phyloP scores from a whole-genome alignment of 2,329 filamentous ascomycete genomes.

The Cladosporium sphaerospermum region DNA sequence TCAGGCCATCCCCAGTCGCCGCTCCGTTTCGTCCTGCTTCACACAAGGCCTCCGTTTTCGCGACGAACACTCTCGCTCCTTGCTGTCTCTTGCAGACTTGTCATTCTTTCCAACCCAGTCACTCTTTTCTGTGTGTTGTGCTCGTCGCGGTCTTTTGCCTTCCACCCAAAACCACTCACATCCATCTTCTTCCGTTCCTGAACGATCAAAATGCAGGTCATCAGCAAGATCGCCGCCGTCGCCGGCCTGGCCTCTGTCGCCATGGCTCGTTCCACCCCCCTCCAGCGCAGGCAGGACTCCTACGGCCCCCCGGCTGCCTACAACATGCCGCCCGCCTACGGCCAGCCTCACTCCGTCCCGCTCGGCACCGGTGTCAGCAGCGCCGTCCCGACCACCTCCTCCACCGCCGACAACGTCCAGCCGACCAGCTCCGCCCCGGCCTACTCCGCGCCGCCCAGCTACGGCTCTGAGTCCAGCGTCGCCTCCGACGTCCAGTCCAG shows the following conservation, averaged over 20 bases:
- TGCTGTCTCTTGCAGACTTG: constrained; percentile 25
- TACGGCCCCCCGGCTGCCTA: constrained; percentile 16
- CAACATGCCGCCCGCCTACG: constrained; percentile 13
- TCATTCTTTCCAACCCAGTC: constrained; percentile 28
- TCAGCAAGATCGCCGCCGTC: constrained; percentile 26
- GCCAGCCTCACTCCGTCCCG: constrained; percentile 9
- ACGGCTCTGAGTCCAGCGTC: constrained; percentile 6
- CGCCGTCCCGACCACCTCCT: constrained; percentile 10
- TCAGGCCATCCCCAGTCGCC: constrained; percentile 9
- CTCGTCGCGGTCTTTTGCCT: constrained; percentile 18
- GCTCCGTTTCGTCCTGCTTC: constrained; percentile 7
- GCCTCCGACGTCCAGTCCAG: constrained; percentile 11
- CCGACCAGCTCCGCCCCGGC: constrained; percentile 7
- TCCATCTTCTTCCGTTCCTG: constrained; percentile 7
- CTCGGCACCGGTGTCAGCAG: constrained; percentile 11
- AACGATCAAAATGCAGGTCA: constrained; percentile 20
- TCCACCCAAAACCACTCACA: constrained; percentile 12
- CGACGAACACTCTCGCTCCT: constrained; percentile 20
- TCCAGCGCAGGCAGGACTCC: constrained; percentile 10
- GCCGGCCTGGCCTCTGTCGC: constrained; percentile 25
- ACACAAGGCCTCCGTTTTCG: constrained; percentile 20
- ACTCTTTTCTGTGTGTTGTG: constrained; percentile 26
- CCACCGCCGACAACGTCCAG: constrained; percentile 13
- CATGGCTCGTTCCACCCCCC: constrained; percentile 15
- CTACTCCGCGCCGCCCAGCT: background rate